Percentiles rank a stretch among this genome's conserved stretches.
Evolutionary conservation across 2,329 filamentous ascomycete genomes (phyloP).

Genomic region (Diaporthe ilicicola): DNA sequence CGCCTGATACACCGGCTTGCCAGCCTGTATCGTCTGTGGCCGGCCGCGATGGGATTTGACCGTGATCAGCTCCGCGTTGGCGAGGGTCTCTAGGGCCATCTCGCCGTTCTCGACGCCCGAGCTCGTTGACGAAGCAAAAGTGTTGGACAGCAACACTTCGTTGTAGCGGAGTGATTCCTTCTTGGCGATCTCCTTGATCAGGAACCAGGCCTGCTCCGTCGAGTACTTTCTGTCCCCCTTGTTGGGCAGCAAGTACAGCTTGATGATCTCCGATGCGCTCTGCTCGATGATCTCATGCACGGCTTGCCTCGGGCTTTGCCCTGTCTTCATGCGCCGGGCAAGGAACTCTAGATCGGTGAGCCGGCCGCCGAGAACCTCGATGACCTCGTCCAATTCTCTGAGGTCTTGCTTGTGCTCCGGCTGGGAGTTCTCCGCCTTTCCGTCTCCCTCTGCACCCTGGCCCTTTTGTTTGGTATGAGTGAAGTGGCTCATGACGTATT

Average conservation of each 20-base stretch:
- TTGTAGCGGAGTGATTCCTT: slow-evolving; percentile 80
- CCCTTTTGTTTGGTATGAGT: slow-evolving; percentile 54
- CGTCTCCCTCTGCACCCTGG: slow-evolving; percentile 35
- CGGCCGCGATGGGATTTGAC: slow-evolving; percentile 78
- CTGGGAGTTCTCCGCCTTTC: slow-evolving; percentile 42
- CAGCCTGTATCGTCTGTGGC: slow-evolving; percentile 79
- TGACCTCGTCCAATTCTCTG: slow-evolving; percentile 79
- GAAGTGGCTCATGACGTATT: slow-evolving; percentile 87
- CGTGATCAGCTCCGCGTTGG: slow-evolving; percentile 85
- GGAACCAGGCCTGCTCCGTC: slow-evolving; percentile 86
- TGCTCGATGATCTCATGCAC: slow-evolving; percentile 90
- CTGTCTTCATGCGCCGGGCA: slow-evolving; percentile 86
- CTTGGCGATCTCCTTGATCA: slow-evolving; percentile 82
- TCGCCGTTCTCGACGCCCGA: slow-evolving; percentile 69
- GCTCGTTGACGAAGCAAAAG: slow-evolving; percentile 70
- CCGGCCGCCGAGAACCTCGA: slow-evolving; percentile 84
- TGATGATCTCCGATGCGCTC: slow-evolving; percentile 87
- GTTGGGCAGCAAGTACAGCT: slow-evolving; percentile 85
- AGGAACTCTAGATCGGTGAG: slow-evolving; percentile 96
- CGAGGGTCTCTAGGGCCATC: slow-evolving; percentile 78
- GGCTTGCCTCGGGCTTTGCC: slow-evolving; percentile 82
- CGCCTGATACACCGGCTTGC: slow-evolving; percentile 85
- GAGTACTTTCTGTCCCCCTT: slow-evolving; percentile 73
- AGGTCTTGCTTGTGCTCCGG: slow-evolving; percentile 60
- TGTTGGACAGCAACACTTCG: slow-evolving; percentile 79